Evolutionary conservation across 768 basidiomycete species (phyloP).

Genomic region (Candolleomyces efflorescens): DNA sequence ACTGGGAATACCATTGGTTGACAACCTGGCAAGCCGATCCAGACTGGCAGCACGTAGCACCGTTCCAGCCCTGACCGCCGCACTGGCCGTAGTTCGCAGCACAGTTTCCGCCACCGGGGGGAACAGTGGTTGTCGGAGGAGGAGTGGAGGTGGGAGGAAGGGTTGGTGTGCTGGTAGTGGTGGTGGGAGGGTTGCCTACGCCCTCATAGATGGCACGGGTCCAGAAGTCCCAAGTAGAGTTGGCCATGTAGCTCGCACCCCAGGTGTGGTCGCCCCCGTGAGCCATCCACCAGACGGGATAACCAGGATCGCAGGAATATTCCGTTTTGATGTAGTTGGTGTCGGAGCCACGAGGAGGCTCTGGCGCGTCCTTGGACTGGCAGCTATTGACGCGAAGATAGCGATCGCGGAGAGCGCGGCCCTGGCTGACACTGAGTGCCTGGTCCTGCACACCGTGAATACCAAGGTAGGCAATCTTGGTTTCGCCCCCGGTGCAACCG

Average conservation of each 20-base stretch:
- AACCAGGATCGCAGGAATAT: not conserved
- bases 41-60: conserved; percentile 9
- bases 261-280: conserved; percentile 4
- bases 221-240: conserved; percentile 3
- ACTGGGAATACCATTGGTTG: conserved; percentile 11
- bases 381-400: conserved; percentile 6
- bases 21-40: conserved; percentile 4
- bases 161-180: not conserved
- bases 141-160: not conserved
- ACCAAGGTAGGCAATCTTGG: conserved; percentile 3
- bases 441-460: conserved; percentile 1
- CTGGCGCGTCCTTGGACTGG: conserved; percentile 1
- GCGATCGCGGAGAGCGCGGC: conserved; percentile 1
- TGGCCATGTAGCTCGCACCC: not conserved
- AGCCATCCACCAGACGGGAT: conserved; percentile 5
- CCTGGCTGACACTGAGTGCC: not conserved
- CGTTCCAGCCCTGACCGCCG: conserved; percentile 14
- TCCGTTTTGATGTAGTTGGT: conserved; percentile 6
- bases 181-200: not conserved
- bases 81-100: conserved; percentile 5
- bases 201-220: conserved; percentile 3
- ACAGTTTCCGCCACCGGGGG: not conserved
- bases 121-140: not conserved
- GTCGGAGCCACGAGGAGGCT: not conserved
- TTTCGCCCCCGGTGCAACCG: conserved; percentile 3